Evolutionary conservation across 139 green algal species (phyloP).

Genomic region (Mesotaenium endlicherianum): DNA sequence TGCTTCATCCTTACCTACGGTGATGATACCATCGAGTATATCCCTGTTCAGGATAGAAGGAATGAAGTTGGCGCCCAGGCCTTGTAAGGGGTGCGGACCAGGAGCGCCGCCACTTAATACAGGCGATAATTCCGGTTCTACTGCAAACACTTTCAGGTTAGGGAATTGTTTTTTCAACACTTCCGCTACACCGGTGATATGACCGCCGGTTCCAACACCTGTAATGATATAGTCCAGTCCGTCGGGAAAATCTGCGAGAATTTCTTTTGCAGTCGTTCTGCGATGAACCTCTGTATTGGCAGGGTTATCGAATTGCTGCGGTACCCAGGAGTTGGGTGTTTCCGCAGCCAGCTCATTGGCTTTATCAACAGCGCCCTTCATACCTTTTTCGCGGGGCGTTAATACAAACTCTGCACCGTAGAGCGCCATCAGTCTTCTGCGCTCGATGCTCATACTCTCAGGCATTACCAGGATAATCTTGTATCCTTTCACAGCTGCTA

Average conservation of each 20-base stretch:
- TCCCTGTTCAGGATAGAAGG: background rate
- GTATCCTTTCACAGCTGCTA: constrained; percentile 50
- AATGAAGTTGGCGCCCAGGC: background rate
- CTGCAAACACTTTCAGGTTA: background rate
- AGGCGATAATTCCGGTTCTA: background rate
- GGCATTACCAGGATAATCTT: constrained; percentile 62
- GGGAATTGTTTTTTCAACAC: background rate
- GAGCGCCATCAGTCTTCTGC: background rate
- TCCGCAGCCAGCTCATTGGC: background rate
- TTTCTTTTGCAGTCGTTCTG: constrained; percentile 20
- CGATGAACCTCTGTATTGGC: constrained; percentile 79
- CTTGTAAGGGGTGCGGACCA: background rate
- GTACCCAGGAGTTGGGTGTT: background rate
- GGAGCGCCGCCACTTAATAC: background rate
- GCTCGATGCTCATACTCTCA: constrained; percentile 3
- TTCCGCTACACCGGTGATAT: background rate
- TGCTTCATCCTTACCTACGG: too few species aligned
- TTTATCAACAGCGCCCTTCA: background rate
- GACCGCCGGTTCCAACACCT: background rate
- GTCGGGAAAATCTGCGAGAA: background rate
- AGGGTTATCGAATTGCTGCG: constrained; percentile 88
- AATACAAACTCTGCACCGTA: background rate
- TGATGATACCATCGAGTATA: background rate
- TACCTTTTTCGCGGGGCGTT: background rate
- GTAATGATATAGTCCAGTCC: background rate